Percentiles rank a stretch among this genome's conserved stretches.
Conservation (phyloP, 1,139 yeast species). For the Yamadazyma triangularis region DNA sequence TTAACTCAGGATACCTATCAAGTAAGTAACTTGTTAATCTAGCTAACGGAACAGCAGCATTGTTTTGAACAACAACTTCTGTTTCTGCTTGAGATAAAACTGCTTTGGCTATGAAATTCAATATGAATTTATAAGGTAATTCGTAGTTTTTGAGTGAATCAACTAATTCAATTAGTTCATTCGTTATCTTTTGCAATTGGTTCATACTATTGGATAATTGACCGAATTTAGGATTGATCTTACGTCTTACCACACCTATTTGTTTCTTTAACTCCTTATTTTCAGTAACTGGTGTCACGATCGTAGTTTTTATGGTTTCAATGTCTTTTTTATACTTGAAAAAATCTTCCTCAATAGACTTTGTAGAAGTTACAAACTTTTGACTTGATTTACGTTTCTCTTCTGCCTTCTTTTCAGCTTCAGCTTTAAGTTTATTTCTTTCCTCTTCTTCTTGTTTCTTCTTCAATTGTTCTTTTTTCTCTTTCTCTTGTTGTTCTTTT, state of each 20-base stretch:
- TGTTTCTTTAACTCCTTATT: constrained; percentile 42
- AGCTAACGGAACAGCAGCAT: constrained; percentile 78
- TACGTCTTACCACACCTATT: constrained; percentile 51
- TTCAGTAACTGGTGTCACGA: constrained; percentile 45
- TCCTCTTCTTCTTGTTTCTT: constrained; percentile 15
- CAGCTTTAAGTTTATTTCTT: constrained; percentile 9
- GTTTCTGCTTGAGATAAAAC: constrained; percentile 89
- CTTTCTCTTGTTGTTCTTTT: constrained; percentile 11
- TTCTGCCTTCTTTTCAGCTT: constrained; percentile 11
- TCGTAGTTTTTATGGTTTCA: constrained; percentile 50
- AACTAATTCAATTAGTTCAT: constrained; percentile 49
- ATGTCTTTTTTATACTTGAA: constrained; percentile 53
- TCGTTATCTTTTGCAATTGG: constrained; percentile 52
- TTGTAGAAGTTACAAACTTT: constrained; percentile 29
- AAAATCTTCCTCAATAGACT: constrained; percentile 42
- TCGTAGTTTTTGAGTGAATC: constrained; percentile 33
- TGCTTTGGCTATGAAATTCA: constrained; percentile 81
- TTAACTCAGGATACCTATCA: constrained; percentile 57
- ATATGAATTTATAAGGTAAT: constrained; percentile 63
- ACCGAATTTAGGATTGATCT: constrained; percentile 85
- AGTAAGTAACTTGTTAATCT: constrained; percentile 55
- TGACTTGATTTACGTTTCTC: constrained; percentile 2
- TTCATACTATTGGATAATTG: constrained; percentile 70
- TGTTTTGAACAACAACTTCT: constrained; percentile 78
- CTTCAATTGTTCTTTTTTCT: constrained; percentile 10